phyloP scores from a whole-genome alignment of 2,329 filamentous ascomycete species.

The Neurospora sp. region DNA sequence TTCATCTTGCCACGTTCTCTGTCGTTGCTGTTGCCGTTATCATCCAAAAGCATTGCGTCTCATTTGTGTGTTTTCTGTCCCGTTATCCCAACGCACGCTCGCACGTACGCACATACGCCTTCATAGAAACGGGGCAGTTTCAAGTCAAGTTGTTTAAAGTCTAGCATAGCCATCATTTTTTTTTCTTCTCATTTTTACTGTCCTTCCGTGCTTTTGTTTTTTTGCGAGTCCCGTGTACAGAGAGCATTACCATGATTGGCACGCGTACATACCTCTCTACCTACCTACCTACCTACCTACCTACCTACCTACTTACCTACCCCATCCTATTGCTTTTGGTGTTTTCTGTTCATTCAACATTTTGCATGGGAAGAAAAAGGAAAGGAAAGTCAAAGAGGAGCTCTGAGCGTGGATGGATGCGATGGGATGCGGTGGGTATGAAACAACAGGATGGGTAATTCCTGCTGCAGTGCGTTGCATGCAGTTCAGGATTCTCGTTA shows the following conservation, averaged over 20 bases:
- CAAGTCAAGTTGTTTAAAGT: background rate
- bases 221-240: background rate
- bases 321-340: background rate
- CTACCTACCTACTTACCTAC: background rate
- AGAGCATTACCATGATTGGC: background rate
- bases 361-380: background rate
- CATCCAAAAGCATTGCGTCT: background rate
- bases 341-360: background rate
- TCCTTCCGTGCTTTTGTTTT: background rate
- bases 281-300: background rate
- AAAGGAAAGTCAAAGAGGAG: too few species aligned
- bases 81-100: background rate
- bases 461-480: background rate
- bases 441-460: background rate
- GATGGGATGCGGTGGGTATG: background rate
- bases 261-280: background rate
- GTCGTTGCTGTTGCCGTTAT: background rate
- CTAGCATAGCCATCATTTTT: background rate
- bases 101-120: background rate
- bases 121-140: background rate
- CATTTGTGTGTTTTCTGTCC: background rate
- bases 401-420: background rate
- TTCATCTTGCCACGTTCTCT: background rate
- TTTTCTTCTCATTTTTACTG: background rate
- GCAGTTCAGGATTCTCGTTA: background rate